Evolutionary conservation across 768 basidiomycete genomes (phyloP).

Genomic region (Suillus brevipes): DNA sequence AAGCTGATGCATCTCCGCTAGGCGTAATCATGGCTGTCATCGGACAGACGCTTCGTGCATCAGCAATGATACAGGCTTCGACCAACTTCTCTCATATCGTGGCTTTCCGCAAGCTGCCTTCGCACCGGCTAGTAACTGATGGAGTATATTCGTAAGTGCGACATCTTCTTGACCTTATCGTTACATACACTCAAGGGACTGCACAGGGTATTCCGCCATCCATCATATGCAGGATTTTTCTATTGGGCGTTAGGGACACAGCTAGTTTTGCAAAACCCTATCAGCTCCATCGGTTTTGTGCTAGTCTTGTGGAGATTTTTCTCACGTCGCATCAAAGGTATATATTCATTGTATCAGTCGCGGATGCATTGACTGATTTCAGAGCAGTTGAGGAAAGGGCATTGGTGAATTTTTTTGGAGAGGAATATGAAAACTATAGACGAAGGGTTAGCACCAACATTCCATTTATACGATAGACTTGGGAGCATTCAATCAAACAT

Average conservation of each 20-base stretch:
- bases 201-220: conserved; percentile 82
- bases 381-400: conserved; percentile 75
- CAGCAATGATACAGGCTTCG: conserved; percentile 96
- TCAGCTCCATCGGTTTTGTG: conserved; percentile 67
- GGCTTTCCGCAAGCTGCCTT: conserved; percentile 67
- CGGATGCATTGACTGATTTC: background rate
- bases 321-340: conserved; percentile 73
- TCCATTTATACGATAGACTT: conserved; percentile 70
- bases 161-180: background rate
- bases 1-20: conserved; percentile 29
- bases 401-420: conserved; percentile 85
- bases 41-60: conserved; percentile 80
- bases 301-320: conserved; percentile 87
- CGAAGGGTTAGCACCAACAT: conserved; percentile 81
- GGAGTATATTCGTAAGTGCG: conserved; percentile 82
- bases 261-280: conserved; percentile 82
- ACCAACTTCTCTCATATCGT: conserved; percentile 92
- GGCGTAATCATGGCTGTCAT: conserved; percentile 63
- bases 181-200: conserved; percentile 16
- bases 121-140: conserved; percentile 80
- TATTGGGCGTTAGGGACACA: conserved; percentile 98
- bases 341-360: conserved; percentile 8
- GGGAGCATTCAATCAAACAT: background rate
- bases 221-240: conserved; percentile 96
- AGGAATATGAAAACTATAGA: conserved; percentile 79